A percentile compares a stretch with the other conserved stretches of the same genome.
Conservation (phyloP, 179 eudicot genomes). For the Nepenthes alata region DNA sequence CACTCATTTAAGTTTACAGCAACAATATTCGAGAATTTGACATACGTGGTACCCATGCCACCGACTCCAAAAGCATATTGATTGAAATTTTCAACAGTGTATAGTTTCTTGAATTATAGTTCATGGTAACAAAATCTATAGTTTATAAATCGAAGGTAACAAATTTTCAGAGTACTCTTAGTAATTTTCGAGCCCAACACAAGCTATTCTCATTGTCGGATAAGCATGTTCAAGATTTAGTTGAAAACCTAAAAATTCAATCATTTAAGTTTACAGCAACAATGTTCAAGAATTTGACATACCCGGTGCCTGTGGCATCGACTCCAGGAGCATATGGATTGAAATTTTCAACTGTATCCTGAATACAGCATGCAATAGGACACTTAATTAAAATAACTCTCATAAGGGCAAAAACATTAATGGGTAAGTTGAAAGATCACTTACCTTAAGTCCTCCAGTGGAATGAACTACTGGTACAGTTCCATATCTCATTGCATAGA, state of each 20-base stretch:
- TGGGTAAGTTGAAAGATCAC: conserved; percentile 6
- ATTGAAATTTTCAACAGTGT: too few species aligned
- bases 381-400: not conserved
- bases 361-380: conserved; percentile 7
- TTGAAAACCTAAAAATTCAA: not conserved
- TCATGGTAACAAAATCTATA: too few species aligned
- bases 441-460: conserved; percentile 94
- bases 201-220: too few species aligned
- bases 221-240: too few species aligned
- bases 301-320: conserved; percentile 87
- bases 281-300: conserved; percentile 14
- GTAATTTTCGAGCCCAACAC: too few species aligned
- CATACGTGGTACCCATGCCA: too few species aligned
- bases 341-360: conserved; percentile 90
- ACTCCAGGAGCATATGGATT: conserved; percentile 74
- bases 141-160: too few species aligned
- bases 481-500: conserved; percentile 98
- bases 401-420: not conserved
- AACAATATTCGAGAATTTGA: not conserved
- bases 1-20: not conserved
- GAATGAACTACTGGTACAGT: conserved; percentile 84
- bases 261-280: not conserved
- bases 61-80: too few species aligned
- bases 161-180: too few species aligned
- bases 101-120: too few species aligned